A percentile compares a stretch with the other conserved stretches of the same genome.
These are phyloP conservation scores for Candida sanyaensis DNA, from an alignment of 1,139 yeast genomes.

Conservation along the genomic window DNA sequence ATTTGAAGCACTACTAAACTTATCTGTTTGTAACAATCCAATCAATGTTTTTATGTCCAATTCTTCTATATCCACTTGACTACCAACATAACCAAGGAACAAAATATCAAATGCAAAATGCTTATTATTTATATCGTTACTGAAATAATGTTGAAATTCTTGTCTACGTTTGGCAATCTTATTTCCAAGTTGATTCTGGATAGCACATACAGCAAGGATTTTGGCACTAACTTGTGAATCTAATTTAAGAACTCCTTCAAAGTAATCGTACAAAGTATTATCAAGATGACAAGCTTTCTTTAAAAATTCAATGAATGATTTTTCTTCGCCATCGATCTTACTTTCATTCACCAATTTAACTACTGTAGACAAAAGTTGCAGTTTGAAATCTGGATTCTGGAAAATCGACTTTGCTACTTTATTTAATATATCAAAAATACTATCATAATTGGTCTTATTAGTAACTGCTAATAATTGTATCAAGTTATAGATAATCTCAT, in stretches of 20 bases:
- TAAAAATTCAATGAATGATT: constrained; percentile 15
- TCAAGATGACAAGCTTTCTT: constrained; percentile 8
- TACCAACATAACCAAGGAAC: constrained; percentile 50
- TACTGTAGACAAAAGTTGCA: constrained; percentile 8
- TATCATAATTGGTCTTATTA: constrained; percentile 12
- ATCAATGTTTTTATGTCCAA: constrained; percentile 11
- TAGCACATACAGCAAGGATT: constrained; percentile 43
- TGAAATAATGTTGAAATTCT: constrained; percentile 28
- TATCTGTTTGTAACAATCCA: constrained; percentile 10
- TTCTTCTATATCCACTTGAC: constrained; percentile 9
- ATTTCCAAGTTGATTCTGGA: constrained; percentile 28
- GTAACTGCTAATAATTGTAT: constrained; percentile 14
- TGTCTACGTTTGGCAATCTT: constrained; percentile 31
- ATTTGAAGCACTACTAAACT: constrained; percentile 35
- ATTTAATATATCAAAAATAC: constrained; percentile 14
- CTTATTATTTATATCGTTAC: constrained; percentile 18
- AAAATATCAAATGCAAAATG: constrained; percentile 31
- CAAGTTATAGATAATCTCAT: constrained; percentile 11
- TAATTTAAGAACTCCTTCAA: constrained; percentile 16
- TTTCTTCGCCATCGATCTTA: constrained; percentile 13
- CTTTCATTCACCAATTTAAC: constrained; percentile 15
- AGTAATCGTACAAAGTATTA: constrained; percentile 12
- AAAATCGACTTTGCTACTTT: constrained; percentile 7
- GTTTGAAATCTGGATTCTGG: constrained; percentile 3
- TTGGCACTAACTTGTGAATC: constrained; percentile 30